A percentile compares a stretch with the other conserved stretches of the same genome.
Conservation (phyloP, 352 stramenopile genomes). For the Phytophthora pluvialis region DNA sequence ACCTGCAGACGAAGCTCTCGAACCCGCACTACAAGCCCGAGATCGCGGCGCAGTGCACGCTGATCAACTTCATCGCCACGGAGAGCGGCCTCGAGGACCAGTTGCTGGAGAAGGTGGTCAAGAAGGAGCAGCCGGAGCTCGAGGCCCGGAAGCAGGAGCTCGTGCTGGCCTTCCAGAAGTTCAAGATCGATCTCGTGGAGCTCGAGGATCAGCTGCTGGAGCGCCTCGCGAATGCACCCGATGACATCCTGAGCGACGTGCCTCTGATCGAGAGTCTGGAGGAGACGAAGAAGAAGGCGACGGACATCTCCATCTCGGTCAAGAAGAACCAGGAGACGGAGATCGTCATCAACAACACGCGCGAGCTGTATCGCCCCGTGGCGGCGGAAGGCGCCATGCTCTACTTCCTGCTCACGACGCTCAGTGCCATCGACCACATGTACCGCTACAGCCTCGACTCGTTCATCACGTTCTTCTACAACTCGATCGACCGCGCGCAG, state of each 20-base stretch:
- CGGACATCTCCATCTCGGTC: conserved; percentile 96
- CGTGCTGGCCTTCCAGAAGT: conserved; percentile 92
- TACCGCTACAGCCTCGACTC: conserved; percentile 98
- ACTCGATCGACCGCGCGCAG: conserved; percentile 92
- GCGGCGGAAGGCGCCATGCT: conserved; percentile 96
- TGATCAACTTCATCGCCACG: conserved; percentile 99
- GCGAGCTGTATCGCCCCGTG: conserved; percentile 94
- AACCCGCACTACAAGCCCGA: conserved; percentile 99
- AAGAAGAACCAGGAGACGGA: conserved; percentile 95
- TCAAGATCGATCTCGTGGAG: conserved; percentile 97
- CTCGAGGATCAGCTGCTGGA: conserved; percentile 97
- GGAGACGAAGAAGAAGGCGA: conserved; percentile 96
- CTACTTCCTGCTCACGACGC: conserved; percentile 97
- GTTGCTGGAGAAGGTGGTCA: conserved; percentile 95
- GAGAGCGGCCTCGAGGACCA: conserved; percentile 97
- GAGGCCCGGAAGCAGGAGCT: conserved; percentile 95
- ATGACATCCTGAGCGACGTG: conserved; percentile 97
- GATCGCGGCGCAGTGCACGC: conserved; percentile 94
- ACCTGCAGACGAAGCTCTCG: conserved; percentile 96
- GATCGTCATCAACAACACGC: conserved; percentile 94
- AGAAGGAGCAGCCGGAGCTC: conserved; percentile 95
- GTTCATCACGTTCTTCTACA: conserved; percentile 98
- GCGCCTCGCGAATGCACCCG: conserved; percentile 94
- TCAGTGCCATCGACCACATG: conserved; percentile 97
- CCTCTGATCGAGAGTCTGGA: conserved; percentile 96